These are phyloP conservation scores for Puccinellia tenuiflora DNA, from an alignment of 176 grass and related monocot species.

Conservation along the genomic window DNA sequence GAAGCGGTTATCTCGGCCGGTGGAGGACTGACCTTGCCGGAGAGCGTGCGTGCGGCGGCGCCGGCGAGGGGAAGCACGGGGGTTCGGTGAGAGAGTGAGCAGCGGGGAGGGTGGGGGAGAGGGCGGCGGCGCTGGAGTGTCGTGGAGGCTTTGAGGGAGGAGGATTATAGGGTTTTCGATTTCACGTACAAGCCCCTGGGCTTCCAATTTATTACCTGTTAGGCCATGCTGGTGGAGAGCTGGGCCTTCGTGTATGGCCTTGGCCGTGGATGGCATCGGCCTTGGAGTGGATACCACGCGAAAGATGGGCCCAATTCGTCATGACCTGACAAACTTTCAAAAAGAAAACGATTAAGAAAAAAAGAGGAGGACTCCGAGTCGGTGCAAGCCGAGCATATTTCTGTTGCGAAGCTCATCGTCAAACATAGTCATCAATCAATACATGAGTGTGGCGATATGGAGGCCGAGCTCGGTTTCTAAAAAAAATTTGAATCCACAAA, in stretches of 20 bases:
- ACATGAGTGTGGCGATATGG: too few species aligned
- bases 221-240: background rate
- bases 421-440: too few species aligned
- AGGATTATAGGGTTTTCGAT: constrained; percentile 41
- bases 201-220: background rate
- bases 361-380: too few species aligned
- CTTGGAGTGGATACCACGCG: background rate
- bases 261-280: background rate
- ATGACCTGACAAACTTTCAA: background rate
- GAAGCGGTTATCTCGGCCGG: background rate
- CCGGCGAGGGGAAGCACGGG: background rate
- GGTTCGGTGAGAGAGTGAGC: background rate
- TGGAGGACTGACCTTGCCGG: constrained; percentile 26
- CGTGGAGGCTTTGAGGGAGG: constrained; percentile 3
- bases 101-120: background rate
- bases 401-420: too few species aligned
- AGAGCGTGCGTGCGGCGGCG: background rate
- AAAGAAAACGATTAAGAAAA: background rate
- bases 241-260: background rate
- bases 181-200: background rate
- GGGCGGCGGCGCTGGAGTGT: constrained; percentile 26
- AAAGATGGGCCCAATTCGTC: background rate
- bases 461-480: too few species aligned
- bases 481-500: too few species aligned
- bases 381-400: too few species aligned